Evolutionary conservation across 345 rosid species (phyloP), one percentile per base, ranked within the genome.

Genomic region (Excoecaria agallocha): DNA sequence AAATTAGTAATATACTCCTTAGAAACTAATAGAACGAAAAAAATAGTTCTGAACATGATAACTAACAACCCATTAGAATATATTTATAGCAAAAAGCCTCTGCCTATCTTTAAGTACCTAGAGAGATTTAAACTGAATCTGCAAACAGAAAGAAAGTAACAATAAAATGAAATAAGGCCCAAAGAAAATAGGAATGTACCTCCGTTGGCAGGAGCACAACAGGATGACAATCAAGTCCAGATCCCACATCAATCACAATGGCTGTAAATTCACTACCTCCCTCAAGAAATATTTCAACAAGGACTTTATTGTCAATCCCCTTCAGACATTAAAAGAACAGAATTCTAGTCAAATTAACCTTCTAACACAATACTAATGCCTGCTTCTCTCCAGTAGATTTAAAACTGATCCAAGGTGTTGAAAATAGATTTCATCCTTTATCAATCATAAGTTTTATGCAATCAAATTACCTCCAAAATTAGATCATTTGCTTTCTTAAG

Each of bases 201-300:
- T 94, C 98, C 49, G 97, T 89, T 80, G 97, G 97, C 82, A 94
- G 82, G 61, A 94, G 84, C 35, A 84, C 91, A 69, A 94, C 89
- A 74, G 98, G 97, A 66, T 82, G 89, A 79, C 86, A 84, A 83
- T 85, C 92, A 65, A 80, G 82, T 57, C 90, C 93, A 76, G 88
- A 85, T 59, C 97, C 98, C 77, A 92, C 95, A 76, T 92, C 98
- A 78, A 94, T 87, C 78, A 94, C 87, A 78, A 92, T 91, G 81
- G 97, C 90, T 41, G 98, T 94, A 78, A 94, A 92, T 83, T 94
- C 97, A 63, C 86, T 87, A 35, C 91, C 97, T 85, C 93, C 90
- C 84, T 94, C 86, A 43, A 94, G 92, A 84, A 88, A 92, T 71
- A 88, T 80, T 84, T 94, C 98, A 69, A 92, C 78, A 46, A 94